Conservation (phyloP, 2,329 filamentous ascomycete genomes). For the Neopestalotiopsis clavispora region DNA sequence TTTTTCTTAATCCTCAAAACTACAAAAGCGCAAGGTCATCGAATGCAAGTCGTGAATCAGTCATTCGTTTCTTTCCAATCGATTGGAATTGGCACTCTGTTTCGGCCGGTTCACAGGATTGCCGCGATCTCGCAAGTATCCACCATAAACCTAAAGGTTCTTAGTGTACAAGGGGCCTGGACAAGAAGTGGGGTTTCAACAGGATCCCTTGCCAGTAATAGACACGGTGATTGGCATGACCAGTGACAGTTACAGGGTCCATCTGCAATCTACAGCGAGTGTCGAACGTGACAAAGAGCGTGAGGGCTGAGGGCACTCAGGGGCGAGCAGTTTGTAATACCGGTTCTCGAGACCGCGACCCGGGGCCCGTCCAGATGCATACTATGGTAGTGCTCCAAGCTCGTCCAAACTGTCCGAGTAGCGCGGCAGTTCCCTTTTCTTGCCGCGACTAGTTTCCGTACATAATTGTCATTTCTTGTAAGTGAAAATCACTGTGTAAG, state of each 20-base stretch:
- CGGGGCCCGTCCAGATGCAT: not conserved
- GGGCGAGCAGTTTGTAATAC: not conserved
- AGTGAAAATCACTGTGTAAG: too few relatives aligned
- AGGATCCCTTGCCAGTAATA: not conserved
- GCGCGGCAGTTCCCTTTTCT: not conserved
- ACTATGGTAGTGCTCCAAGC: not conserved
- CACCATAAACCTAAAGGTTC: not conserved
- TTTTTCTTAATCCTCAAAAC: too few relatives aligned
- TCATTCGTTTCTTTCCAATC: too few relatives aligned
- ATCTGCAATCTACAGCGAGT: not conserved
- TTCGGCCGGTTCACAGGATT: too few relatives aligned
- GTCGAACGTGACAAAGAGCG: not conserved
- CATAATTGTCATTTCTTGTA: too few relatives aligned
- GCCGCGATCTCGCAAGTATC: not conserved
- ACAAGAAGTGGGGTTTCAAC: not conserved
- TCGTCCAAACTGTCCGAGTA: not conserved
- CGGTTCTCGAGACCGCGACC: constrained; percentile 1
- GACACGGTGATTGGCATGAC: not conserved
- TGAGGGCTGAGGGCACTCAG: not conserved
- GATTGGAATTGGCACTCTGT: too few relatives aligned
- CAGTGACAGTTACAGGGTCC: not conserved
- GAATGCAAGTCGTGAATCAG: too few relatives aligned
- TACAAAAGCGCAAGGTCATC: too few relatives aligned
- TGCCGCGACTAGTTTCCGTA: not conserved
- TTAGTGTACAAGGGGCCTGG: not conserved